Percentiles rank a stretch among this genome's conserved stretches.
Conservation (phyloP, 805 yeast genomes). For the Starmerella floricola region DNA sequence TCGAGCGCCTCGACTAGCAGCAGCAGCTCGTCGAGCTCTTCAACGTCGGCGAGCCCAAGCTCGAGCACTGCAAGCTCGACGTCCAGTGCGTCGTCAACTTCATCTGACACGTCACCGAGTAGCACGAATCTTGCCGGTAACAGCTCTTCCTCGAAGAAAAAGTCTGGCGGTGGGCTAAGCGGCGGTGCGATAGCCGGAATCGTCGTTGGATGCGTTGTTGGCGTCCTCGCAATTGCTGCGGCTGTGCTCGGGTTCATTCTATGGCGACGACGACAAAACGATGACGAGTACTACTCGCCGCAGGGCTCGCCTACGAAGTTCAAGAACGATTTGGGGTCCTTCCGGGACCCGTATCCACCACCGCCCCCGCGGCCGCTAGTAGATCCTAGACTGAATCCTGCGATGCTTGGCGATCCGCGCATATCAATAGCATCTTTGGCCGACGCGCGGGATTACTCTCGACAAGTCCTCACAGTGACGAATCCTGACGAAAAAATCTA, state of each 20-base stretch:
- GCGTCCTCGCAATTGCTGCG: constrained; percentile 33
- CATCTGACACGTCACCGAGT: not conserved
- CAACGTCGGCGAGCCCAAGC: not conserved
- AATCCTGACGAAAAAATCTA: constrained; percentile 55
- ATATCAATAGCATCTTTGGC: constrained; percentile 77
- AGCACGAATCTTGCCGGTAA: constrained; percentile 26
- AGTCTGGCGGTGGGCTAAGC: constrained; percentile 19
- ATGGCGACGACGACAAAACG: constrained; percentile 36
- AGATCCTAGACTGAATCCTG: constrained; percentile 61
- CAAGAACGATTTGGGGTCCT: constrained; percentile 21
- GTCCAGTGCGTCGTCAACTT: not conserved
- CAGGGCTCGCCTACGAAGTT: constrained; percentile 24
- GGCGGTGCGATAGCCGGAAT: constrained; percentile 52
- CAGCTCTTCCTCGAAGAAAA: constrained; percentile 16
- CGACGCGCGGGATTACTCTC: constrained; percentile 69
- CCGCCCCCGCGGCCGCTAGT: constrained; percentile 28
- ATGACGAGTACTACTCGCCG: constrained; percentile 32
- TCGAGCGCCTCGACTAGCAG: constrained; percentile 1
- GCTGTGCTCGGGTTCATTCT: constrained; percentile 33
- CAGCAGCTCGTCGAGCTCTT: not conserved
- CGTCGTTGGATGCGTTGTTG: constrained; percentile 43
- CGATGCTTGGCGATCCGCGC: constrained; percentile 64
- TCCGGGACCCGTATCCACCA: constrained; percentile 18
- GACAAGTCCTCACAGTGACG: constrained; percentile 74
- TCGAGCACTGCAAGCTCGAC: not conserved